Percentiles rank a stretch among this genome's conserved stretches.
Evolutionary conservation across 208 protist species (phyloP).

Genomic region (Crithidia acanthocephali): DNA sequence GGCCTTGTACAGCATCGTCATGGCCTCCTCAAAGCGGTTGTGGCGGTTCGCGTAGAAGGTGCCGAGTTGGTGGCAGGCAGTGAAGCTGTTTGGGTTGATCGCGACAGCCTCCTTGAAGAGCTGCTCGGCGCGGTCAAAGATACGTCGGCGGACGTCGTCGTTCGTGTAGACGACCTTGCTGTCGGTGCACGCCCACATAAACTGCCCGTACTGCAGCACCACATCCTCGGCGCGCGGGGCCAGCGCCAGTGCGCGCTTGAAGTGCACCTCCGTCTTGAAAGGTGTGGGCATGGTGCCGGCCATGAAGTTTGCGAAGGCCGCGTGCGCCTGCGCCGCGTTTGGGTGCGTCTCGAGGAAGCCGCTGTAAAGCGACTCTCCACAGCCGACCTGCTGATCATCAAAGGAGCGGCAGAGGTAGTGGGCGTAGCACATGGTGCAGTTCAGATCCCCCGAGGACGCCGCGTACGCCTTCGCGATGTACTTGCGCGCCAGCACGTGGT

Average conservation of each 20-base stretch:
- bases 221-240: constrained; percentile 50
- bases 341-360: constrained; percentile 49
- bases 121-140: constrained; percentile 60
- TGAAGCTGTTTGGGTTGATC: constrained; percentile 47
- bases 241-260: constrained; percentile 61
- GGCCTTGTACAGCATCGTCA: constrained; percentile 58
- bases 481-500: constrained; percentile 60
- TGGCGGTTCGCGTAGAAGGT: constrained; percentile 65
- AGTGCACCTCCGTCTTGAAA: constrained; percentile 51
- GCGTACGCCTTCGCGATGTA: constrained; percentile 69
- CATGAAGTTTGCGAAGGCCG: constrained; percentile 76
- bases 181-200: constrained; percentile 59
- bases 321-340: constrained; percentile 35
- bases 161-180: constrained; percentile 38
- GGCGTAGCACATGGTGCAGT: constrained; percentile 74
- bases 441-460: constrained; percentile 55
- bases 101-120: constrained; percentile 53
- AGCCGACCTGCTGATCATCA: constrained; percentile 41
- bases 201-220: constrained; percentile 66
- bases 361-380: constrained; percentile 57
- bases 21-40: constrained; percentile 71
- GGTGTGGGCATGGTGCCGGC: constrained; percentile 62
- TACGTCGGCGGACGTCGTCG: constrained; percentile 35
- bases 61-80: constrained; percentile 53
- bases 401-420: constrained; percentile 64